Base-by-base conservation (phyloP, 2,329 filamentous ascomycete species). In the Pseudofabraea citricarpa region DNA sequence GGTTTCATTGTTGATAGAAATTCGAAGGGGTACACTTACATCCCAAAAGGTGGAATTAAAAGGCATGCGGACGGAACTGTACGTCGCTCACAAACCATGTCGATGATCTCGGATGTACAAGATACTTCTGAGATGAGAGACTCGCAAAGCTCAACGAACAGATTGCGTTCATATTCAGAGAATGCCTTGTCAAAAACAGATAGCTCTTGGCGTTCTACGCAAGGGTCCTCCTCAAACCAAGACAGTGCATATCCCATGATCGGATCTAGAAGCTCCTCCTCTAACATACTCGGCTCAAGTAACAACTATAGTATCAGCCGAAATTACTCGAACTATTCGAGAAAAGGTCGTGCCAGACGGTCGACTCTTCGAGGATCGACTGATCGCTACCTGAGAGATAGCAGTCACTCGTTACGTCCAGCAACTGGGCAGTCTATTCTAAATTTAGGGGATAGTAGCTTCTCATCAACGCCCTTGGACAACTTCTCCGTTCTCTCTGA, bases 311-410 rank as follows among this genome's bases (percentile, higher is more conserved):
- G 43, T 12, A 23, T 56, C 7, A 46, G 43, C 10, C 40, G 56
- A 8, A 57, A 50, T 10, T 60, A 57, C 43, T 61, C 57, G 6
- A 57, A 54, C 19, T 57, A 55, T 38, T 58, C 56, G 7, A 45
- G 52, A 16, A 58, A 57, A 44, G 56, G 56, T 2, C 54, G 57
- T 26, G 48, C 38, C 7, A 43, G 50, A 42, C 43, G 47, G 5
- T 56, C 53, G 22, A 49, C 51, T 19, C 47, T 47, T 22, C 15
- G 52, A 2, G 23, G 40, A 8, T 41, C 47, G 9, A 13, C 40
- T 9, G 47, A 47, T 33, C 18, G 44, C 22, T 29, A 42, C 13
- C 12, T 42, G 6, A 48, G 44, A 35, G 43, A 55, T 18, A 50
- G 45, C 31, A 35, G 42, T 35, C 36, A 37, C 40, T 44, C 36